phyloP scores from a whole-genome alignment of 2,329 filamentous ascomycete species.

The Aspergillus sp. region DNA sequence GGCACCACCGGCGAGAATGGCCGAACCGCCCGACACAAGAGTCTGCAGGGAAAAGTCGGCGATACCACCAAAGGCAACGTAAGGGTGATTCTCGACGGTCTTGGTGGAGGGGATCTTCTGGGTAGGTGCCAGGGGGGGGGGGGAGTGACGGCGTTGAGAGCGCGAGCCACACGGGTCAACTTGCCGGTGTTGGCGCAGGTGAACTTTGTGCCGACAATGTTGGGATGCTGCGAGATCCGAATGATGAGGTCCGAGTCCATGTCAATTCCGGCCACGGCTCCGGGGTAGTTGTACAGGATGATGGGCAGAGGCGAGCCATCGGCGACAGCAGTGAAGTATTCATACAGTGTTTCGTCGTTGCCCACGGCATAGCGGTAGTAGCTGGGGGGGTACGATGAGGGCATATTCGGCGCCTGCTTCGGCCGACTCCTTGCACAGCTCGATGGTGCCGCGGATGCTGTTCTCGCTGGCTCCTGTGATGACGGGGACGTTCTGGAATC shows the following conservation, averaged over 20 bases:
- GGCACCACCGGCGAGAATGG: conserved; percentile 81
- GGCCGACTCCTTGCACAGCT: conserved; percentile 63
- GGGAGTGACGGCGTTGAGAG: conserved; percentile 66
- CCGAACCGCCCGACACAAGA: conserved; percentile 71
- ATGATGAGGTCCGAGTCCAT: conserved; percentile 87
- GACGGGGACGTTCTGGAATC: conserved; percentile 70
- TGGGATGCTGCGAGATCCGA: conserved; percentile 70
- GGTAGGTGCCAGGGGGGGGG: conserved; percentile 26
- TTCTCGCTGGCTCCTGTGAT: conserved; percentile 79
- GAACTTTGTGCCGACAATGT: conserved; percentile 86
- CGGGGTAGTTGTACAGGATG: conserved; percentile 87
- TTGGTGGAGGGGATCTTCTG: conserved; percentile 21
- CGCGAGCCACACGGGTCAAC: conserved; percentile 73
- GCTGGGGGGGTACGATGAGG: conserved; percentile 72
- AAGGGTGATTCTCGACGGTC: conserved; percentile 40
- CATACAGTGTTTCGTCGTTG: conserved; percentile 66
- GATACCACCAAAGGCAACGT: conserved; percentile 86
- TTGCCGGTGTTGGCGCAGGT: conserved; percentile 89
- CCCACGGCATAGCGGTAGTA: conserved; percentile 74
- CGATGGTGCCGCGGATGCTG: conserved; percentile 74
- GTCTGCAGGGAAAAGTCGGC: conserved; percentile 86
- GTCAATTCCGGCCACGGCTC: conserved; percentile 79
- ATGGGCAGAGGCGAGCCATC: conserved; percentile 72
- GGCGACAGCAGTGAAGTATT: conserved; percentile 71
- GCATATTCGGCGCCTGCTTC: conserved; percentile 74